Evolutionary conservation across 108 stramenopile genomes (phyloP).

Genomic region (Nitzschia sp.): DNA sequence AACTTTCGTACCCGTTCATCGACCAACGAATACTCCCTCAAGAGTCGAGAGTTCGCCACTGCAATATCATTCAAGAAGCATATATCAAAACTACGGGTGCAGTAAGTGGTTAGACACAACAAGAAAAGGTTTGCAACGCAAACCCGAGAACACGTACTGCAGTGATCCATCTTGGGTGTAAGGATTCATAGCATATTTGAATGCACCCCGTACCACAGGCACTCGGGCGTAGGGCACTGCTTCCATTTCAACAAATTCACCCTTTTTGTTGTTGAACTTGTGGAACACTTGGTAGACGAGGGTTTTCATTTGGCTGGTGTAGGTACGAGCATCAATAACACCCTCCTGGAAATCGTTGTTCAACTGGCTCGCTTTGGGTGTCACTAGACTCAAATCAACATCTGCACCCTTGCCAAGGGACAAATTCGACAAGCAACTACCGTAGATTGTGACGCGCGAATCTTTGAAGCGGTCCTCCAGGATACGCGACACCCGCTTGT

Average conservation of each 20-base stretch:
- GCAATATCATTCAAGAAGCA: conserved; percentile 88
- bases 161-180: conserved; percentile 61
- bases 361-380: conserved; percentile 42
- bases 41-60: conserved; percentile 68
- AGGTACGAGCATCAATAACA: conserved; percentile 36
- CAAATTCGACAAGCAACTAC: conserved; percentile 69
- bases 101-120: neutral
- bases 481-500: conserved; percentile 19
- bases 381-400: conserved; percentile 66
- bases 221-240: conserved; percentile 68
- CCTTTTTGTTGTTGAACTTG: conserved; percentile 16
- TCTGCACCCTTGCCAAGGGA: conserved; percentile 67
- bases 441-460: conserved; percentile 57
- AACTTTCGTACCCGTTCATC: conserved; percentile 57
- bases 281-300: conserved; percentile 50
- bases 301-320: conserved; percentile 52
- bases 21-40: conserved; percentile 76
- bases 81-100: conserved; percentile 57
- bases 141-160: conserved; percentile 28
- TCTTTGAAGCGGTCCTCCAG: conserved; percentile 30
- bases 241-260: conserved; percentile 47
- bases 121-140: no score
- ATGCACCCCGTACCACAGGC: conserved; percentile 75
- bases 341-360: conserved; percentile 53
- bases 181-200: conserved; percentile 56